These are phyloP conservation scores for Rhizophagus clarus DNA, from an alignment of 192 early-diverging fungal species.

Conservation along the genomic window DNA sequence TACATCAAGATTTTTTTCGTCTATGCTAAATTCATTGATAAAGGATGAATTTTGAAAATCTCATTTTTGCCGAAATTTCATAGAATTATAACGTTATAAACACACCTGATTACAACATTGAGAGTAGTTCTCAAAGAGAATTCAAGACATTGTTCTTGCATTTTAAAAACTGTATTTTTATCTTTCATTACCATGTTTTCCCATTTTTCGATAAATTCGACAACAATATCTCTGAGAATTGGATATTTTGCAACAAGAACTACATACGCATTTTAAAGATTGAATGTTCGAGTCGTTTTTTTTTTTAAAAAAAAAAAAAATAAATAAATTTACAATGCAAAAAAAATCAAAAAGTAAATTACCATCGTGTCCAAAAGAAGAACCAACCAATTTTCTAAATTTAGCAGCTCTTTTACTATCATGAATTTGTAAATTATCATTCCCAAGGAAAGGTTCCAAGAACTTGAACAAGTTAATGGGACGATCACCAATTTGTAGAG, in stretches of 20 bases:
- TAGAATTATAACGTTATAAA: background rate
- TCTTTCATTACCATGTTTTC: background rate
- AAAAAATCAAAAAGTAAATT: background rate
- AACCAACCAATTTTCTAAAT: background rate
- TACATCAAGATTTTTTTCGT: background rate
- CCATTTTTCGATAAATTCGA: conserved; percentile 3
- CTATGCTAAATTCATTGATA: background rate
- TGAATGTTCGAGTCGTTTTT: too few relatives aligned
- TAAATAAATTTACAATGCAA: background rate
- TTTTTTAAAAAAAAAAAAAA: background rate
- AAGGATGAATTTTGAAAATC: too few relatives aligned
- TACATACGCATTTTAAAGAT: background rate
- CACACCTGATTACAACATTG: background rate
- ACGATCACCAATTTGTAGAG: conserved; percentile 6
- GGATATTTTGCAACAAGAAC: conserved; percentile 7
- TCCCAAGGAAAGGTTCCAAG: background rate
- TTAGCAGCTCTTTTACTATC: background rate
- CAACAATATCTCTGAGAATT: background rate
- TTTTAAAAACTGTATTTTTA: background rate
- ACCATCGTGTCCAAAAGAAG: conserved; percentile 6
- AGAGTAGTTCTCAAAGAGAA: background rate
- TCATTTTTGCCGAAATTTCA: background rate
- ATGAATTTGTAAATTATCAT: conserved; percentile 23
- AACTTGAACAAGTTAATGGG: conserved; percentile 10
- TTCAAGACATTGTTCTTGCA: conserved; percentile 7